phyloP scores from a whole-genome alignment of 2,329 filamentous ascomycete genomes.

The Torrubiellomyces zombiae region DNA sequence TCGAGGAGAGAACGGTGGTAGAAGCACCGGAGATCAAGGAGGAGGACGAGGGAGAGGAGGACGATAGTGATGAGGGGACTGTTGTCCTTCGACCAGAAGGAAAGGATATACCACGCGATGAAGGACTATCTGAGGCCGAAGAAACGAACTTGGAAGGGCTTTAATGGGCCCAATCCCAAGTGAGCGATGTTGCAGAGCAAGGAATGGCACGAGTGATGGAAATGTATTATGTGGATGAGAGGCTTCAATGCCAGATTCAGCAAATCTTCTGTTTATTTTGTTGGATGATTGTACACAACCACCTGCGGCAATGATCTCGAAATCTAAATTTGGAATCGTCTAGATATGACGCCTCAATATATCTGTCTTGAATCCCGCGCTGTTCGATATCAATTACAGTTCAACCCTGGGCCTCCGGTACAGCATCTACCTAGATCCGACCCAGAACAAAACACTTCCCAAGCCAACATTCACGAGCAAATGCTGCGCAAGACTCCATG shows the following conservation, averaged over 20 bases:
- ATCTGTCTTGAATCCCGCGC: no score
- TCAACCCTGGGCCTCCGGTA: no score
- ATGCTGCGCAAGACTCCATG: constrained; percentile 77
- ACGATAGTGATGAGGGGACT: constrained; percentile 19
- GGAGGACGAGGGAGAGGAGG: constrained; percentile 24
- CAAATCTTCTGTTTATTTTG: no score
- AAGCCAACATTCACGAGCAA: constrained; percentile 50
- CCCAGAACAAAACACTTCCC: constrained; percentile 40
- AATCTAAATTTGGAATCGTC: no score
- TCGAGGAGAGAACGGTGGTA: constrained; percentile 22
- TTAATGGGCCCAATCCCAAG: no score
- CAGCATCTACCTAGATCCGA: constrained; percentile 18
- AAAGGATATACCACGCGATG: constrained; percentile 21
- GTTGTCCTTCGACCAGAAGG: constrained; percentile 15
- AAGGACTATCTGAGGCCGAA: constrained; percentile 23
- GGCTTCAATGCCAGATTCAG: no score
- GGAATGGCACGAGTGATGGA: not conserved
- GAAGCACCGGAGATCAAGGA: constrained; percentile 30
- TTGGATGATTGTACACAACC: no score
- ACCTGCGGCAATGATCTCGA: no score
- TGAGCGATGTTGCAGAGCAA: no score
- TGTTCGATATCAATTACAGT: no score
- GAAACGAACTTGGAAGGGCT: constrained; percentile 16
- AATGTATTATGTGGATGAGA: constrained; percentile 1
- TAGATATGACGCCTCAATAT: no score